These are phyloP conservation scores for Nakazawaea peltata DNA, from an alignment of 805 yeast species.

Conservation along the genomic window DNA sequence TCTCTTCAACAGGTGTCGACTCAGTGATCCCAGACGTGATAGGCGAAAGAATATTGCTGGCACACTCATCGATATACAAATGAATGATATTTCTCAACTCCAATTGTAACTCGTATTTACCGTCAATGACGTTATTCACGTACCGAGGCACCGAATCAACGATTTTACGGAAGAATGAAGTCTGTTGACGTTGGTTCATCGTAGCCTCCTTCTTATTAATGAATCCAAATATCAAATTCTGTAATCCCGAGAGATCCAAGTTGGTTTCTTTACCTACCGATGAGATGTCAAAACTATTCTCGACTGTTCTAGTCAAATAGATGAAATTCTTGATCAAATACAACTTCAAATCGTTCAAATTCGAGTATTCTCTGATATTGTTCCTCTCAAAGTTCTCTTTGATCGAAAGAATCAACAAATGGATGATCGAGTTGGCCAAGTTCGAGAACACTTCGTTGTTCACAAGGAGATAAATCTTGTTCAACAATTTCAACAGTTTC, in stretches of 20 bases:
- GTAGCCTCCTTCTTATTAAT: conserved; percentile 25
- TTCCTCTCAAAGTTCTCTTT: conserved; percentile 39
- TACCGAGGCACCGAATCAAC: conserved; percentile 70
- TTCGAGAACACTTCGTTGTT: conserved; percentile 79
- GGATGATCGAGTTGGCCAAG: conserved; percentile 80
- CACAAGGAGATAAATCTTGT: conserved; percentile 73
- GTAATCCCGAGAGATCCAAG: conserved; percentile 75
- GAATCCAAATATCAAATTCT: conserved; percentile 39
- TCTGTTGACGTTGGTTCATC: conserved; percentile 8
- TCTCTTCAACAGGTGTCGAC: conserved; percentile 7
- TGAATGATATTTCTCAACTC: conserved; percentile 68
- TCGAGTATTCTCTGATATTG: conserved; percentile 33
- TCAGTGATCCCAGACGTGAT: conserved; percentile 19
- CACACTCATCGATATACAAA: conserved; percentile 55
- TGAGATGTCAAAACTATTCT: conserved; percentile 70
- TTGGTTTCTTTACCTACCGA: conserved; percentile 62
- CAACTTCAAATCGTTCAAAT: conserved; percentile 45
- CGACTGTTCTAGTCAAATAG: conserved; percentile 59
- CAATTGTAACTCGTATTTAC: conserved; percentile 57
- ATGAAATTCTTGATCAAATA: conserved; percentile 68
- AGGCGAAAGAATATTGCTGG: conserved; percentile 40
- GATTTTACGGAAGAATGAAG: conserved; percentile 15
- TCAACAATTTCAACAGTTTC: conserved; percentile 58
- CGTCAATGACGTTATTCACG: conserved; percentile 77
- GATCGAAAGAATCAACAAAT: conserved; percentile 60